A percentile compares a stretch with the other conserved stretches of the same genome.
Evolutionary conservation across 192 early-diverging fungal species (phyloP).

Genomic region (Haplosporangium gracile): DNA sequence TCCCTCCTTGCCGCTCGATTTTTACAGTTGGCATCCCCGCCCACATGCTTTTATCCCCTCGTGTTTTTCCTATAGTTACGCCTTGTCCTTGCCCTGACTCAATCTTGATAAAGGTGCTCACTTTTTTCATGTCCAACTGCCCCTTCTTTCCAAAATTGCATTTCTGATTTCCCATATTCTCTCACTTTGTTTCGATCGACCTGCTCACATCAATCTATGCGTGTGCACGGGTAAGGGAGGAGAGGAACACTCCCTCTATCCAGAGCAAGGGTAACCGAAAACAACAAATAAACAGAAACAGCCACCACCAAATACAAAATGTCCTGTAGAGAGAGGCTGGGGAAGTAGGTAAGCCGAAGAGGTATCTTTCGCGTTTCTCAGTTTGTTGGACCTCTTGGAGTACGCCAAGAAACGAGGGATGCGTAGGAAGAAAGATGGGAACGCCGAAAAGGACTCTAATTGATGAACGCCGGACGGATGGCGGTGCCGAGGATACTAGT

Average conservation of each 20-base stretch:
- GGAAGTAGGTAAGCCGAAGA: too few species aligned
- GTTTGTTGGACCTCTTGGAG: too few species aligned
- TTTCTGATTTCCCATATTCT: not conserved
- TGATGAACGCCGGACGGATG: too few species aligned
- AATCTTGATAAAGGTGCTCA: not conserved
- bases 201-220: not conserved
- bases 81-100: not conserved
- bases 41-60: not conserved
- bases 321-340: too few species aligned
- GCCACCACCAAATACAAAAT: too few species aligned
- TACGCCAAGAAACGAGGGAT: too few species aligned
- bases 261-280: too few species aligned
- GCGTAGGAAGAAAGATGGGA: too few species aligned
- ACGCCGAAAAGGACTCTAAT: too few species aligned
- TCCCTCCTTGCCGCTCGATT: not conserved
- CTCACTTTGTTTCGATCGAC: not conserved
- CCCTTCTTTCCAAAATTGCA: slow-evolving; percentile 1
- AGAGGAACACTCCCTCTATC: too few species aligned
- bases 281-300: too few species aligned
- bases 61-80: not conserved
- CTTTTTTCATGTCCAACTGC: not conserved
- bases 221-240: not conserved
- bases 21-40: not conserved
- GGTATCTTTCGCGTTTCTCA: too few species aligned
- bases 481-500: not conserved